phyloP scores from a whole-genome alignment of 2,329 filamentous ascomycete species.

The Falciphora oryzae region DNA sequence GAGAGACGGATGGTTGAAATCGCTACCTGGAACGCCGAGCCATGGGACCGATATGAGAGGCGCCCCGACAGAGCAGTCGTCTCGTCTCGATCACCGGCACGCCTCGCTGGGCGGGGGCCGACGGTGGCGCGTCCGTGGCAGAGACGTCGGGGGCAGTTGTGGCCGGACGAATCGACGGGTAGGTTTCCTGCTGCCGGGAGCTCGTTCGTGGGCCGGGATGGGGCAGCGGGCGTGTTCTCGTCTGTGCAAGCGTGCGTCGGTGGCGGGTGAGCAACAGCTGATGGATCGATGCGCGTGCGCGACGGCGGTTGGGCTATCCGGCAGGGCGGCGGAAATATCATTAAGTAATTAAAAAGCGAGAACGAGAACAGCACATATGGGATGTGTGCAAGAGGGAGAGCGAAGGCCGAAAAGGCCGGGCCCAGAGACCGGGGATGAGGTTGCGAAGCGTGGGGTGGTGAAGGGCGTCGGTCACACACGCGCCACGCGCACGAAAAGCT shows the following conservation, averaged over 20 bases:
- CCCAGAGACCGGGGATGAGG: not conserved
- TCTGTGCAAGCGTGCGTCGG: not conserved
- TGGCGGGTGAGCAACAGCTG: not conserved
- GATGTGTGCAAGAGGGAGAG: not conserved
- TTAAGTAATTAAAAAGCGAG: not conserved
- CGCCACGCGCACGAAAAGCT: not conserved
- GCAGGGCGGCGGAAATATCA: not conserved
- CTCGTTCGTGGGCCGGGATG: not conserved
- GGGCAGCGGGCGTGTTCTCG: not conserved
- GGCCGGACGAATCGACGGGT: not conserved
- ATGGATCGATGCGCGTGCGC: not conserved
- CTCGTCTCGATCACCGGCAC: not conserved
- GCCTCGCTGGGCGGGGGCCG: not conserved
- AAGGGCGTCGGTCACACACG: not conserved
- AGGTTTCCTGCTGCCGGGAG: not conserved
- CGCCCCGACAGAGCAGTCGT: not conserved
- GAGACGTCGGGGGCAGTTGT: not conserved
- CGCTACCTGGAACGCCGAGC: slow-evolving; percentile 13
- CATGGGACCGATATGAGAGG: slow-evolving; percentile 12
- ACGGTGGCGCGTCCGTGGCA: not conserved
- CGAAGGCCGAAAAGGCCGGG: not conserved
- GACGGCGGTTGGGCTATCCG: not conserved
- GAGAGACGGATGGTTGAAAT: slow-evolving; percentile 1
- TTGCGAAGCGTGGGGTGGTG: not conserved
- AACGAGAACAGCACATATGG: not conserved